Evolutionary conservation across 179 eudicot species (phyloP).

Genomic region (Dionaea muscipula): DNA sequence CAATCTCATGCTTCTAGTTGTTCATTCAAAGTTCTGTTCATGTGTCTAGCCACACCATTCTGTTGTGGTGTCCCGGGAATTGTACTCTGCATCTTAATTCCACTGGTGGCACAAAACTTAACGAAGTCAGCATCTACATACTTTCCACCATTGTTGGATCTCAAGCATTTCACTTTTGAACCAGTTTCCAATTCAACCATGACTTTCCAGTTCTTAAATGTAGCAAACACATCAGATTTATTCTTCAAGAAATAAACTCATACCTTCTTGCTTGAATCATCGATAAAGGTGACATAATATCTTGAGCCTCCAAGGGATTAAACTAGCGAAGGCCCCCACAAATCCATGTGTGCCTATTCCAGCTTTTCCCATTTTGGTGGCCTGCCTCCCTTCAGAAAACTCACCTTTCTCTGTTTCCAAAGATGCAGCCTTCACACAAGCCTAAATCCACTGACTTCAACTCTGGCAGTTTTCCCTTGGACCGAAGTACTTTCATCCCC

Average conservation of each 20-base stretch:
- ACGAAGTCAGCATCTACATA: slow-evolving; percentile 4
- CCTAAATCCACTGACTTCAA: not conserved
- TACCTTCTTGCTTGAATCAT: not conserved
- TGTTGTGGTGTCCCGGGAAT: slow-evolving; percentile 1
- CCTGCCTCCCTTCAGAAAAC: not conserved
- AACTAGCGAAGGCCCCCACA: not conserved
- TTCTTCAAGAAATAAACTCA: not conserved
- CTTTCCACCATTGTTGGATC: slow-evolving; percentile 6
- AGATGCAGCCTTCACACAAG: not conserved
- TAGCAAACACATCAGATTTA: slow-evolving; percentile 3
- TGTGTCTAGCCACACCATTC: not conserved
- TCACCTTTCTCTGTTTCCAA: not conserved
- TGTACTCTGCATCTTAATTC: slow-evolving; percentile 3
- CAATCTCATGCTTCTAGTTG: not conserved
- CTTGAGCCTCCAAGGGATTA: not conserved
- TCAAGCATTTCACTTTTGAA: not conserved
- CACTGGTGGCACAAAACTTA: slow-evolving; percentile 1
- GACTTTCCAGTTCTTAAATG: slow-evolving; percentile 4
- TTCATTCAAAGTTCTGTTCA: too few species aligned
- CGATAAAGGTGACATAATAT: not conserved
- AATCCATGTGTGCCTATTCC: not conserved
- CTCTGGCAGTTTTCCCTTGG: too few species aligned
- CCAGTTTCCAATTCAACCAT: not conserved
- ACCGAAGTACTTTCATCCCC: too few species aligned
- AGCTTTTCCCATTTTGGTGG: not conserved